Evolutionary conservation across 371 early-diverging fungal species (phyloP).

Genomic region (Mucor indicus): DNA sequence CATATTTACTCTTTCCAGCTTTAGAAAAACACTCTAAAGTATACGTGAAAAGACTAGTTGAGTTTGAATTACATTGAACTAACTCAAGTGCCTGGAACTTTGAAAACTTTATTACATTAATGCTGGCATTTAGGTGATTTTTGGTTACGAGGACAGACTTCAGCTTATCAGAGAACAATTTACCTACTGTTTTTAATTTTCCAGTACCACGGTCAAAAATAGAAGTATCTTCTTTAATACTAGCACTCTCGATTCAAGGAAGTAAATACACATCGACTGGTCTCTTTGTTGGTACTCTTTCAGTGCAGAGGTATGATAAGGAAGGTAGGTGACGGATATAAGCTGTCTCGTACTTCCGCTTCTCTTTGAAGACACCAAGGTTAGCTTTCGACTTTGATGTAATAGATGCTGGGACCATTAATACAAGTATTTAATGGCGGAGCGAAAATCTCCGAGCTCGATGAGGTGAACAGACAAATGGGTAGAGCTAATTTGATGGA

Average conservation of each 20-base stretch:
- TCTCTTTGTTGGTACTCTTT: constrained; percentile 9
- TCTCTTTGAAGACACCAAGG: constrained; percentile 17
- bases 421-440: constrained; percentile 17
- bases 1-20: too few species aligned
- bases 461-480: constrained; percentile 11
- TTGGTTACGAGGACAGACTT: too few species aligned
- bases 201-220: too few species aligned
- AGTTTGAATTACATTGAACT: too few species aligned
- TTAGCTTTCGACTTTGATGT: constrained; percentile 11
- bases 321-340: constrained; percentile 10
- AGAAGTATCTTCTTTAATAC: too few species aligned
- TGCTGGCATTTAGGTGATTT: too few species aligned
- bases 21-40: too few species aligned
- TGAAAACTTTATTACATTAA: too few species aligned
- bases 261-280: constrained; percentile 12
- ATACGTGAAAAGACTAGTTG: too few species aligned
- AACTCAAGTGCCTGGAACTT: too few species aligned
- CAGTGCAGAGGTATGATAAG: constrained; percentile 13
- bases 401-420: constrained; percentile 14
- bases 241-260: not conserved
- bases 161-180: too few species aligned
- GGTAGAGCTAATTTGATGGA: constrained; percentile 6
- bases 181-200: too few species aligned
- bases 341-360: constrained; percentile 16
- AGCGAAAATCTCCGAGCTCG: constrained; percentile 10